Percentiles rank a stretch among this genome's conserved stretches.
These are phyloP conservation scores for Cryptococcus jaspeensis DNA, from an alignment of 1,284 basidiomycete species.

Conservation along the genomic window DNA sequence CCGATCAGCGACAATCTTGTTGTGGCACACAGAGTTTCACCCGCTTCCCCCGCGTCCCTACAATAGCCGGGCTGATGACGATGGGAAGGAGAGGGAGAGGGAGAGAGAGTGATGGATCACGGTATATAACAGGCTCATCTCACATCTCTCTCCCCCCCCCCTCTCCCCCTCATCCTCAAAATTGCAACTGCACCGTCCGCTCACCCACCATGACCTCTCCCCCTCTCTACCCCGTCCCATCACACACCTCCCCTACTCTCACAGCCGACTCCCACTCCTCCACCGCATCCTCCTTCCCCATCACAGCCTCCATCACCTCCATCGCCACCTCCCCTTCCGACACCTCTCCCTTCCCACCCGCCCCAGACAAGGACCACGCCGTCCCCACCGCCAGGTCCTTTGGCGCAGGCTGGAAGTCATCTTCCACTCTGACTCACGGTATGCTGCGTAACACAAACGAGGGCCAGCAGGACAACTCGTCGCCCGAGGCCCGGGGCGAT, in stretches of 20 bases:
- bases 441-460: neutral
- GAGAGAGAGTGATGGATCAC: no score
- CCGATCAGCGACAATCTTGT: no score
- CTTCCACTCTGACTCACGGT: neutral
- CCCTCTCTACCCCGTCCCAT: slow-evolving; percentile 9
- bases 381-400: slow-evolving; percentile 10
- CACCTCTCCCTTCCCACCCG: neutral
- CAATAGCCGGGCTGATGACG: no score
- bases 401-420: slow-evolving; percentile 20
- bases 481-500: neutral
- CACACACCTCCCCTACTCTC: slow-evolving; percentile 8
- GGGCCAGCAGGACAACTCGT: neutral
- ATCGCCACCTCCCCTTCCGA: slow-evolving; percentile 1
- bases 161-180: neutral
- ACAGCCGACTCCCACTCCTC: slow-evolving; percentile 2
- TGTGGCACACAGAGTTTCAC: no score
- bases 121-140: neutral
- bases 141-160: neutral
- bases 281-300: neutral
- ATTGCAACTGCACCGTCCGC: neutral
- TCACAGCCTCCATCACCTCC: neutral
- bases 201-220: slow-evolving; percentile 4
- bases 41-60: no score
- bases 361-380: neutral
- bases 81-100: no score